These are phyloP conservation scores for Candida dubliniensis DNA, from an alignment of 1,139 yeast species.

Conservation along the genomic window DNA sequence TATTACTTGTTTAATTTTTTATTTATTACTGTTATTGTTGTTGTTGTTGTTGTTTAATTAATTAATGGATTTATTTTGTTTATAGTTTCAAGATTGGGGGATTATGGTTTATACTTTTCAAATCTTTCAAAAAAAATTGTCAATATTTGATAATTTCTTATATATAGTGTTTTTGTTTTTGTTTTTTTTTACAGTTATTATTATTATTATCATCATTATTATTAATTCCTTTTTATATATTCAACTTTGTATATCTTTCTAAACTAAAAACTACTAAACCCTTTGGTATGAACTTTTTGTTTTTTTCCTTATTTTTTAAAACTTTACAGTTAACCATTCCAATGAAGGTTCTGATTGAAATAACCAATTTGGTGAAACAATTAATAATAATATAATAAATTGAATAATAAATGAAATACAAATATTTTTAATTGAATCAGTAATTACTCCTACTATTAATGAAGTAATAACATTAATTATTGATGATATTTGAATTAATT, in stretches of 20 bases:
- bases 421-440: conserved; percentile 12
- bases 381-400: conserved; percentile 11
- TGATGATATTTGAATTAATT: conserved; percentile 10
- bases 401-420: conserved; percentile 14
- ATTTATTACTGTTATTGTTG: neutral
- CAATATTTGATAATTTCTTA: neutral
- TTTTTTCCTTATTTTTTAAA: conserved; percentile 3
- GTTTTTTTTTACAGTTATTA: no score
- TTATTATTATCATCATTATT: neutral
- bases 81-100: neutral
- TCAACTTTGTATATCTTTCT: neutral
- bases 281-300: no score
- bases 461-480: conserved; percentile 12
- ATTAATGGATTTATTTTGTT: neutral
- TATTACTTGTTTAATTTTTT: neutral
- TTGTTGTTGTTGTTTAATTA: neutral
- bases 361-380: conserved; percentile 16
- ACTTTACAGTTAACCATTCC: conserved; percentile 15
- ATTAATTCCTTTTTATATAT: no score
- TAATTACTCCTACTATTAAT: conserved; percentile 13
- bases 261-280: neutral
- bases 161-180: no score
- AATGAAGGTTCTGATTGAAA: conserved; percentile 13
- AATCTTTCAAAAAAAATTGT: no score
- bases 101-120: no score